Base-by-base conservation (phyloP, 2,329 filamentous ascomycete species). In the Epichloe festucae region DNA sequence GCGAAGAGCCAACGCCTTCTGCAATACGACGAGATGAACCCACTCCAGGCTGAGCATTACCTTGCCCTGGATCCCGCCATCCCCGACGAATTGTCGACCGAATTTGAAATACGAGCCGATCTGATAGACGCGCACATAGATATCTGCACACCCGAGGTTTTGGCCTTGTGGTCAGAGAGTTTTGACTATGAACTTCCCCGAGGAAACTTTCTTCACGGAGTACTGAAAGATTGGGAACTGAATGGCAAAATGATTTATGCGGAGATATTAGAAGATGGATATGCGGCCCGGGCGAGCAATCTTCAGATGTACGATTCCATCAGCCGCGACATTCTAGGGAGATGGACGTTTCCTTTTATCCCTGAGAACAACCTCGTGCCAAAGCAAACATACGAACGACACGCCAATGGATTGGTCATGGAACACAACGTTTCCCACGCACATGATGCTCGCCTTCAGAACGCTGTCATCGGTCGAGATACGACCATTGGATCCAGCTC, bases 181-280 rank as follows among this genome's bases (percentile, higher is more conserved):
- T 98, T 97, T 61, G 91, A 98, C 66, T 97, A 95, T 66, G 89
- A 96, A 65, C 77, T 89, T 7, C 89, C 91, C 1, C 80, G 90
- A 51, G 85, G 84, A 60, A 89, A 95, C 61, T 96, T 95, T 61
- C 70, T 98, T 38, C 87, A 90, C 64, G 90, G 90, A 53, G 89
- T 97, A 1, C 72, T 98, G 50, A 96, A 96, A 70, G 93, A 98
- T 65, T 95, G 89, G 72, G 93, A 98, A 65, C 74, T 97, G 52
- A 97, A 97, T 66, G 90, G 90, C 53, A 95, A 97, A 72, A 89
- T 89, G n/a, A 88, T 98, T 49, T 89, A 96, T 65, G 85, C 89
- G 2, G 86, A 97, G 60, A 84, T 97, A 56, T 74, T 94, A 44
- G 78, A 82, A 38, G 80, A 89, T 49, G 82, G 88, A 53, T 98